Percentiles rank a stretch among this genome's conserved stretches.
These are phyloP conservation scores for Mycena albidolilacea DNA, from an alignment of 768 basidiomycete species.

Conservation along the genomic window DNA sequence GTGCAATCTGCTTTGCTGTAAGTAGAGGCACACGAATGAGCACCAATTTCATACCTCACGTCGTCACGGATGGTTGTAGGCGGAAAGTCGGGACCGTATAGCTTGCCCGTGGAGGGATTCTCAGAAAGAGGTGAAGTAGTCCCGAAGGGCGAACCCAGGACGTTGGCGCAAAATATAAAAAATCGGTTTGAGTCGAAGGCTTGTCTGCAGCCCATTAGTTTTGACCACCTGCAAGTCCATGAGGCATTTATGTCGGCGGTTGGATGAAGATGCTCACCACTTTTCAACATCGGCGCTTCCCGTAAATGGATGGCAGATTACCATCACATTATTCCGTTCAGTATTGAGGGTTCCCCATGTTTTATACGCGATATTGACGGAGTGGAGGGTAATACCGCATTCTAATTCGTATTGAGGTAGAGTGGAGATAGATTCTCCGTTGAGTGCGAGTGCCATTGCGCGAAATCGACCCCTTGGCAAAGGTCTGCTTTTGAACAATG, in stretches of 20 bases:
- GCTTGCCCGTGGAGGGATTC: constrained; percentile 81
- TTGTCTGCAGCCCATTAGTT: constrained; percentile 90
- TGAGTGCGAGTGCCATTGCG: neutral
- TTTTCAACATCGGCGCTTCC: constrained; percentile 86
- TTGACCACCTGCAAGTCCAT: constrained; percentile 88
- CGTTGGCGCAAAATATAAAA: constrained; percentile 96
- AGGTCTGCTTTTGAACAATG: neutral
- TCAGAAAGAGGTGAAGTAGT: constrained; percentile 88
- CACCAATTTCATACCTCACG: constrained; percentile 69
- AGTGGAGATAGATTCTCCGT: constrained; percentile 22
- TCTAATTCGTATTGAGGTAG: constrained; percentile 76
- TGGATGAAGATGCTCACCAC: constrained; percentile 63
- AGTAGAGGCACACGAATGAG: neutral
- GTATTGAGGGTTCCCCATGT: constrained; percentile 82
- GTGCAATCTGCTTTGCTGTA: constrained; percentile 71
- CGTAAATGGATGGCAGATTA: constrained; percentile 87
- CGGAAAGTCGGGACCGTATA: constrained; percentile 95
- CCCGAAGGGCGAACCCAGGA: constrained; percentile 95
- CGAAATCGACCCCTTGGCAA: neutral
- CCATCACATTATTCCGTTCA: constrained; percentile 75
- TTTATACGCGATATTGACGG: constrained; percentile 81
- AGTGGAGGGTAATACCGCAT: constrained; percentile 63
- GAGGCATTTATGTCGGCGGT: neutral
- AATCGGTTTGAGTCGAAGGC: constrained; percentile 90
- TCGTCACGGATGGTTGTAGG: constrained; percentile 94